Evolutionary conservation across 179 eudicot species (phyloP).

Genomic region (Beta macrorhiza): DNA sequence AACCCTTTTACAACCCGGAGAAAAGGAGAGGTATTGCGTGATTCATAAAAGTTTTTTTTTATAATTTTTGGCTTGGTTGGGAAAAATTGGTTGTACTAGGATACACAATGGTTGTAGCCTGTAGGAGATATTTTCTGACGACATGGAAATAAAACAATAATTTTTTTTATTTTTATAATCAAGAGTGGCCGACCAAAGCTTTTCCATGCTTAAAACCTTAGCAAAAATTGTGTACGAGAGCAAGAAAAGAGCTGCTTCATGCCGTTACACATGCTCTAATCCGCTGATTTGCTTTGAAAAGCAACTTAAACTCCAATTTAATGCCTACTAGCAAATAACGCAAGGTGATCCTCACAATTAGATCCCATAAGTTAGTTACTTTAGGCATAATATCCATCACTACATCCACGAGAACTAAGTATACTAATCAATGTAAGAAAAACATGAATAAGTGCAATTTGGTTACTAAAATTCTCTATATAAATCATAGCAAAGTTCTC

Average conservation of each 20-base stretch:
- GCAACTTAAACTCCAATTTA: neutral
- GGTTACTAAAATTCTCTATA: neutral
- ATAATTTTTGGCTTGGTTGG: too few relatives aligned
- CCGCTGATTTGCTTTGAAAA: neutral
- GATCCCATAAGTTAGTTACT: slow-evolving; percentile 4
- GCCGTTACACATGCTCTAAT: slow-evolving; percentile 5
- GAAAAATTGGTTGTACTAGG: too few relatives aligned
- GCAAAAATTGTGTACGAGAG: slow-evolving; percentile 14
- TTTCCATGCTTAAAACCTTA: neutral
- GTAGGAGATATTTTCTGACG: too few relatives aligned
- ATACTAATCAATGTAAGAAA: slow-evolving; percentile 23
- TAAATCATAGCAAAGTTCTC: slow-evolving; percentile 13
- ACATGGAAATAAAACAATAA: neutral
- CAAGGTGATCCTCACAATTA: slow-evolving; percentile 1
- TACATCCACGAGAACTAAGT: slow-evolving; percentile 23
- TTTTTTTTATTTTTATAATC: neutral
- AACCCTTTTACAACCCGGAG: too few relatives aligned
- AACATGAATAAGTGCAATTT: slow-evolving; percentile 27
- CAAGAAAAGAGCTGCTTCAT: slow-evolving; percentile 21
- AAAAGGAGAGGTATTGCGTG: too few relatives aligned
- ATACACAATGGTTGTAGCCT: too few relatives aligned
- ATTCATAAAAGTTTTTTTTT: too few relatives aligned
- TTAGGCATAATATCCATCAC: neutral
- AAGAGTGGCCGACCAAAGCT: neutral
- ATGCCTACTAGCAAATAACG: neutral